Percentiles rank a stretch among this genome's conserved stretches.
These are phyloP conservation scores for Peronospora belbahrii DNA, from an alignment of 352 stramenopile genomes.

Conservation along the genomic window DNA sequence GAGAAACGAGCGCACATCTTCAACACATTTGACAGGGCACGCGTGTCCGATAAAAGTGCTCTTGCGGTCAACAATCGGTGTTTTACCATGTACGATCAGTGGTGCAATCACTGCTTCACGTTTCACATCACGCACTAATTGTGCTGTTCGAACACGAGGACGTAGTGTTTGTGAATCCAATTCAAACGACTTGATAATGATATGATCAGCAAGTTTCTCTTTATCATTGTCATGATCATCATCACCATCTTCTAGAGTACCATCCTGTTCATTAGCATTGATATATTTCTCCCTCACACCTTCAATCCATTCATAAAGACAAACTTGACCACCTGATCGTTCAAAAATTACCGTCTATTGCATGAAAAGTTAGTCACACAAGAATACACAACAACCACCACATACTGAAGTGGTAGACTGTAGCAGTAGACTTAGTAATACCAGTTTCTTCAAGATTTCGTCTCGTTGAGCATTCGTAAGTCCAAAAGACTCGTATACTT, in stretches of 20 bases:
- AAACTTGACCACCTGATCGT: conserved; percentile 68
- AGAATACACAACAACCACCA: too few relatives aligned
- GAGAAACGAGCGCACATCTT: conserved; percentile 76
- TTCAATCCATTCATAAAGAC: conserved; percentile 85
- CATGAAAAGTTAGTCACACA: too few relatives aligned
- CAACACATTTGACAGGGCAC: conserved; percentile 50
- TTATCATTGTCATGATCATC: conserved; percentile 8
- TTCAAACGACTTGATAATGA: conserved; percentile 33
- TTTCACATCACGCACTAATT: conserved; percentile 45
- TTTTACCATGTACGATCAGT: conserved; percentile 66
- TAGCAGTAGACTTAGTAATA: too few relatives aligned
- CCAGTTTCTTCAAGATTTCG: conserved; percentile 55
- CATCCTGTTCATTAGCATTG: conserved; percentile 34
- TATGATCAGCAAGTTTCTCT: conserved; percentile 7
- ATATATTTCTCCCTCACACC: conserved; percentile 67
- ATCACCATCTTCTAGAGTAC: conserved; percentile 5
- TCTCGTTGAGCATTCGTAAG: conserved; percentile 61
- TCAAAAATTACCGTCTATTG: conserved; percentile 53
- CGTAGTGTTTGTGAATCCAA: conserved; percentile 53
- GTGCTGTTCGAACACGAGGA: conserved; percentile 52
- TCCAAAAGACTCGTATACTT: conserved; percentile 79
- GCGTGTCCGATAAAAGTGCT: conserved; percentile 77
- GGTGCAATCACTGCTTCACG: conserved; percentile 45
- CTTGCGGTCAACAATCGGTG: conserved; percentile 68
- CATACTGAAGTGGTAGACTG: too few relatives aligned